Evolutionary conservation across 2,329 filamentous ascomycete genomes (phyloP).

Genomic region (Akanthomyces dipterigenus): DNA sequence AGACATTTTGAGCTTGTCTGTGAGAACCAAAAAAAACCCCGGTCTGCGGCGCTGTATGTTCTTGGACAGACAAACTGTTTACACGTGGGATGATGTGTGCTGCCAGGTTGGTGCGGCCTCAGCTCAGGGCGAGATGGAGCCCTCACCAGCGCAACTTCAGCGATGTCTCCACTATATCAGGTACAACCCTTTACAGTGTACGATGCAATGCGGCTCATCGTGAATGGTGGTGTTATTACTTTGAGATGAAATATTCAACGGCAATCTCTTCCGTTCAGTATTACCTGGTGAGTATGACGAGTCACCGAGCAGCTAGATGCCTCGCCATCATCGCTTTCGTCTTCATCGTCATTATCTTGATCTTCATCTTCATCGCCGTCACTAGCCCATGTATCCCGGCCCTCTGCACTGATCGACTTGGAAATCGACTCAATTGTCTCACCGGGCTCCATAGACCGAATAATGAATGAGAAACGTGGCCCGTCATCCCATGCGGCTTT

Average conservation of each 20-base stretch:
- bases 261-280: background rate
- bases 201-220: no score
- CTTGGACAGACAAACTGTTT: background rate
- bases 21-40: background rate
- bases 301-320: no score
- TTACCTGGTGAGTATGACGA: no score
- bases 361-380: background rate
- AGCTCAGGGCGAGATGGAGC: background rate
- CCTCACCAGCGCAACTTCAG: no score
- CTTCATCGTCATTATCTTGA: no score
- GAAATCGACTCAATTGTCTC: background rate
- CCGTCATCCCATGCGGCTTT: background rate
- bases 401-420: background rate
- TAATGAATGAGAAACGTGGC: background rate
- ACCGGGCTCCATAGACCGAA: background rate
- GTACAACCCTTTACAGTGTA: background rate
- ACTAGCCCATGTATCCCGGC: background rate
- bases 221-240: no score
- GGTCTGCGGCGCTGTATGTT: background rate
- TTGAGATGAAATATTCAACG: background rate
- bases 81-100: background rate
- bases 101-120: background rate
- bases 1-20: constrained; percentile 45
- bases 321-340: no score
- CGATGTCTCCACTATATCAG: background rate